phyloP scores from a whole-genome alignment of 805 yeast species.

The Candida tallmaniae region DNA sequence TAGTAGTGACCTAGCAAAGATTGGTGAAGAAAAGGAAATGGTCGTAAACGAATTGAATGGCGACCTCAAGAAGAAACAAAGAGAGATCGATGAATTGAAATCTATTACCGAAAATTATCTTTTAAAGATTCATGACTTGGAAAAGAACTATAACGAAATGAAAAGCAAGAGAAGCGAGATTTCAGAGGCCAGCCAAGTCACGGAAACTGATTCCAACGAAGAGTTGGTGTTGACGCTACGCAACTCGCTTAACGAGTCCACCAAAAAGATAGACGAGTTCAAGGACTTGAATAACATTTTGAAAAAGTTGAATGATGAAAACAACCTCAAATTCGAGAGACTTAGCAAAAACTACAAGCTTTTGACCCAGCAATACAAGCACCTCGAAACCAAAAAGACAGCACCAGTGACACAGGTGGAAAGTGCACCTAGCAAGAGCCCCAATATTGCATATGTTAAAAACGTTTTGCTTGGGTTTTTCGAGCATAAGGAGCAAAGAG shows the following conservation, averaged over 20 bases:
- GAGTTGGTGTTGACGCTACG: constrained; percentile 43
- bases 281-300: constrained; percentile 52
- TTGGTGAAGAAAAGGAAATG: constrained; percentile 58
- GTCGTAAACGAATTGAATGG: constrained; percentile 51
- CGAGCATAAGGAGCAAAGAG: constrained; percentile 90
- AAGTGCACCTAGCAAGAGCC: constrained; percentile 7
- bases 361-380: constrained; percentile 54
- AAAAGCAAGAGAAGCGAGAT: constrained; percentile 15
- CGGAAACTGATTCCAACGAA: constrained; percentile 12
- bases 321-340: constrained; percentile 62
- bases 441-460: constrained; percentile 65
- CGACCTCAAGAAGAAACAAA: constrained; percentile 46
- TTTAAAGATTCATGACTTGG: constrained; percentile 38
- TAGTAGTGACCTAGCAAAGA: constrained; percentile 44
- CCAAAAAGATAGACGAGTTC: constrained; percentile 48
- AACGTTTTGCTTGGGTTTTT: constrained; percentile 89
- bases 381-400: constrained; percentile 29
- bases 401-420: constrained; percentile 5
- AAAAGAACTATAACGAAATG: constrained; percentile 23
- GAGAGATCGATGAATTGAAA: constrained; percentile 60
- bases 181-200: not conserved
- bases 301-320: constrained; percentile 60
- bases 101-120: constrained; percentile 39
- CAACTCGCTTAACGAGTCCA: constrained; percentile 47
- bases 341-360: constrained; percentile 65